Evolutionary conservation across 73 alveolate genomes (phyloP), one percentile per base, ranked within the genome.

Genomic region (Effrenium voratum): DNA sequence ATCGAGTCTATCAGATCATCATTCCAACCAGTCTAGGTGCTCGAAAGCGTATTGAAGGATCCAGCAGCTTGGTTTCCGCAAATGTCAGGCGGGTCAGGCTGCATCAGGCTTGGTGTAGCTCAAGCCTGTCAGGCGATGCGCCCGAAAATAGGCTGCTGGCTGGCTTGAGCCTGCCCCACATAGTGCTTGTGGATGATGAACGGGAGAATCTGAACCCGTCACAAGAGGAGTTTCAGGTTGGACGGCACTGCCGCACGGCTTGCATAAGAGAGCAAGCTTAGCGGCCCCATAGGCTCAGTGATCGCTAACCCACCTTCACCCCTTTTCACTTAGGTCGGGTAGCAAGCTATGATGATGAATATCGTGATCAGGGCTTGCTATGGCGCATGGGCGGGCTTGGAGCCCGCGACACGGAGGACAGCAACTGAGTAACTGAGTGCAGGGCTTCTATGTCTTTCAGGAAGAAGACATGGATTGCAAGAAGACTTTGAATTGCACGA

Each of bases 281-380:
- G n/a, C 38, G 19, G 26, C 19, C 77, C n/a, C 77, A 63, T 40
- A 1, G 34, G 79, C n/a, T 2, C 72, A 30, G n/a, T 30, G n/a
- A 57, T 57, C 28, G 72, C 68, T 55, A 22, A 12, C 68, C 68
- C 68, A 12, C 68, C 12, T 15, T 15, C 68, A 55, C 22, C 22
- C 22, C 30, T 30, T 57, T 57, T 30, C 3, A 22, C 72, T 57
- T 57, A 90, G 97, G 97, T 41, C 86, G 97, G 80, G 97, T 90
- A 15, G 97, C 97, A 34, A 90, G 92, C 79, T 92, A 92, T 41
- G 98, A 92, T 41, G 98, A 92, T 66, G 98, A 92, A 79, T 92
- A 92, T 57, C 90, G 98, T n/a, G 98, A 92, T 52, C 98, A 92
- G 91, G 98, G 98, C 82, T 59, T 92, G 81, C 98, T 92, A 8